Evolutionary conservation across 495 filamentous ascomycete genomes (phyloP).

Genomic region (Ramalina peruviana): DNA sequence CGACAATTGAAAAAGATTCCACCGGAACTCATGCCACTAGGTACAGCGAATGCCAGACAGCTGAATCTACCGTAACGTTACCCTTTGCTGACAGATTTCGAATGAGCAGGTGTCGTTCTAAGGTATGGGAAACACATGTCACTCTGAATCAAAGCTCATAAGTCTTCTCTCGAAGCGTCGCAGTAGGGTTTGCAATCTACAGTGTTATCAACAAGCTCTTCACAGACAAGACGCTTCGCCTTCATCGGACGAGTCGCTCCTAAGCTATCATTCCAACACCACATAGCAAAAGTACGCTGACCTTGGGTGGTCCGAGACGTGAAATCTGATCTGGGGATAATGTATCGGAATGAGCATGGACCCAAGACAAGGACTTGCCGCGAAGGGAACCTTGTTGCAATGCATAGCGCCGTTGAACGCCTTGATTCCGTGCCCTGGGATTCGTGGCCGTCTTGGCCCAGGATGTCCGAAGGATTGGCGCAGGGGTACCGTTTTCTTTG

Average conservation of each 20-base stretch:
- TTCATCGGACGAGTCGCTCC: conserved; percentile 42
- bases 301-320: not conserved
- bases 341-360: too few relatives aligned
- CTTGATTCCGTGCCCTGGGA: too few relatives aligned
- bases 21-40: conserved; percentile 86
- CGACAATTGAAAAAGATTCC: conserved; percentile 76
- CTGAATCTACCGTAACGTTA: not conserved
- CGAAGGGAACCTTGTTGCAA: conserved; percentile 13
- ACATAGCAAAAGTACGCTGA: not conserved
- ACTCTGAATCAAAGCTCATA: conserved; percentile 16
- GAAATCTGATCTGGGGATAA: too few relatives aligned
- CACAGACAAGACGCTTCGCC: conserved; percentile 82
- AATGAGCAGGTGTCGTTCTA: conserved; percentile 62
- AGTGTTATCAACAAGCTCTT: conserved; percentile 67
- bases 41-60: conserved; percentile 37
- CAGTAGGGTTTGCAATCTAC: conserved; percentile 61
- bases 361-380: not conserved
- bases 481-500: too few relatives aligned
- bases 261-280: conserved; percentile 9
- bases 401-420: not conserved
- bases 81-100: conserved; percentile 16
- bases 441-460: too few relatives aligned
- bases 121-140: conserved; percentile 32
- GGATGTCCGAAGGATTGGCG: too few relatives aligned
- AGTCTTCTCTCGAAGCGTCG: conserved; percentile 33